phyloP scores from a whole-genome alignment of 2,329 filamentous ascomycete genomes.

The Periconia digitata region DNA sequence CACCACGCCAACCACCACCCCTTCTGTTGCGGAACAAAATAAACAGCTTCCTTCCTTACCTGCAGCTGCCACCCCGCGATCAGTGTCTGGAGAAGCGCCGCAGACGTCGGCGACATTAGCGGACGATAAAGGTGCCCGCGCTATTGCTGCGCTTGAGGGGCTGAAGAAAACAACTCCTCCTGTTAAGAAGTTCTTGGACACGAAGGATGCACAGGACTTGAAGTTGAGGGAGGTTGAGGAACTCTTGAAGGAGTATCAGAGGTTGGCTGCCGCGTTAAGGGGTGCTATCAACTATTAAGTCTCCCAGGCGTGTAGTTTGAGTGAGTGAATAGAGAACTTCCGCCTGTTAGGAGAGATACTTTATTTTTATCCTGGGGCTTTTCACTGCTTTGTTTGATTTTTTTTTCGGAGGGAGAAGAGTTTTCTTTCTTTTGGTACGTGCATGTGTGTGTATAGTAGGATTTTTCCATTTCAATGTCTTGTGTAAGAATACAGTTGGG shows the following conservation, averaged over 20 bases:
- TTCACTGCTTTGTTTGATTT: too few species aligned
- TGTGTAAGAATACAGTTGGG: too few species aligned
- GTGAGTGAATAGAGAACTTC: too few species aligned
- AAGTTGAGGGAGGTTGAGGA: slow-evolving; percentile 53
- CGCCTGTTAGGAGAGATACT: too few species aligned
- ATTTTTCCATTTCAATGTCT: too few species aligned
- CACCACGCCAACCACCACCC: slow-evolving; percentile 44
- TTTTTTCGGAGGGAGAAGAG: too few species aligned
- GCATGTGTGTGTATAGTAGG: too few species aligned
- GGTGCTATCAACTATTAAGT: slow-evolving; percentile 44
- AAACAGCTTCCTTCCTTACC: slow-evolving; percentile 31
- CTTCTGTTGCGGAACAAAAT: slow-evolving; percentile 39
- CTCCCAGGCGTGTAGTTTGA: too few species aligned
- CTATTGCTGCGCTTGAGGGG: slow-evolving; percentile 48
- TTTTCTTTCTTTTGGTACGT: too few species aligned
- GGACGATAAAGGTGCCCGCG: slow-evolving; percentile 41
- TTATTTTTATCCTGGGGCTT: too few species aligned
- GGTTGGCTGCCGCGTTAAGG: slow-evolving; percentile 48
- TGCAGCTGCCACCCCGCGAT: slow-evolving; percentile 21
- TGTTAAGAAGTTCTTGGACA: slow-evolving; percentile 50
- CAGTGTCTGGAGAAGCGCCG: slow-evolving; percentile 22
- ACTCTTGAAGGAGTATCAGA: slow-evolving; percentile 46
- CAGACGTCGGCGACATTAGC: slow-evolving; percentile 3
- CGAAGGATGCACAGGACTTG: slow-evolving; percentile 48
- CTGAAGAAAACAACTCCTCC: slow-evolving; percentile 51